phyloP scores from a whole-genome alignment of 352 stramenopile genomes.

The Phytophthora cactorum region DNA sequence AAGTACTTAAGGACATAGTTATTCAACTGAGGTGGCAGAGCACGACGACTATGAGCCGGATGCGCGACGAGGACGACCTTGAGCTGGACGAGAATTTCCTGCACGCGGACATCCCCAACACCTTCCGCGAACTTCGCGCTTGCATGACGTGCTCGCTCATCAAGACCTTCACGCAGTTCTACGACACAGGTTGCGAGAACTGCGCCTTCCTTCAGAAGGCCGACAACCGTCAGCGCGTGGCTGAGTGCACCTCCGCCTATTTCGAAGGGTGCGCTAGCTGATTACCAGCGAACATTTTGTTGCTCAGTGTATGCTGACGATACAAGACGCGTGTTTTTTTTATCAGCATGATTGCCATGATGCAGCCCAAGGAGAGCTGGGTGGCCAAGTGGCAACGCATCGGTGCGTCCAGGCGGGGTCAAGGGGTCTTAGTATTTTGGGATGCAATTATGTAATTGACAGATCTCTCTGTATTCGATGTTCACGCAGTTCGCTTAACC shows the following conservation, averaged over 20 bases:
- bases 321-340: slow-evolving; percentile 2
- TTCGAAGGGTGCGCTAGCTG: slow-evolving; percentile 70
- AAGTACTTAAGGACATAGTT: no score
- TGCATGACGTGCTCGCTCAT: slow-evolving; percentile 91
- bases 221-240: slow-evolving; percentile 88
- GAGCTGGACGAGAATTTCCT: slow-evolving; percentile 79
- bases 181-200: slow-evolving; percentile 91
- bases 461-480: slow-evolving; percentile 7
- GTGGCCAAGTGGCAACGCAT: slow-evolving; percentile 91
- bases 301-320: not conserved
- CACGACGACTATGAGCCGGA: slow-evolving; percentile 42
- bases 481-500: slow-evolving; percentile 67
- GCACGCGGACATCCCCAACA: slow-evolving; percentile 89
- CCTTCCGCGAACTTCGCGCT: slow-evolving; percentile 86
- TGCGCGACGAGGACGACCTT: slow-evolving; percentile 80
- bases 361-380: slow-evolving; percentile 90
- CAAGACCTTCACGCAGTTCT: slow-evolving; percentile 92
- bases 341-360: slow-evolving; percentile 87
- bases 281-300: not conserved
- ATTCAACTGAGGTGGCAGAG: no score
- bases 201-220: slow-evolving; percentile 90
- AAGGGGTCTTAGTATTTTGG: no score
- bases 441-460: not conserved
- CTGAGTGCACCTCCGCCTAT: slow-evolving; percentile 89
- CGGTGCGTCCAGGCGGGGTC: slow-evolving; percentile 39